Base-by-base conservation (phyloP, 768 basidiomycete genomes). In the Mycena floridula region DNA sequence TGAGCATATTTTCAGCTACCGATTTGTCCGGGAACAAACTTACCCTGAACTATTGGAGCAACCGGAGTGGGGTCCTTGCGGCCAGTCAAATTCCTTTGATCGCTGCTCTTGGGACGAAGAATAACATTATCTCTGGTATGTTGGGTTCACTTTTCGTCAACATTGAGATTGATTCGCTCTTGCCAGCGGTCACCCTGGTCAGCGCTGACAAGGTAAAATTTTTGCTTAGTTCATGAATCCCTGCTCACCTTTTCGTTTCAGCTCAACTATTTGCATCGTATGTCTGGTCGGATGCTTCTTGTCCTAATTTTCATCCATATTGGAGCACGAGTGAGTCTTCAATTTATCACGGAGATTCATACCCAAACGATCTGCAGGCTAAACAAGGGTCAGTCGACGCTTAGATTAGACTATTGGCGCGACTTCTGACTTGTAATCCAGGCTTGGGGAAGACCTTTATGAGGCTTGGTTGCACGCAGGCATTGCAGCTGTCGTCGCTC, bases 91-190 rank as follows among this genome's bases (percentile, higher is more conserved):
- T 70, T 8, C 67, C 72, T 2, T 54, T 76, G 22, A 61, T 77
- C 39, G 64, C 69, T 22, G 73, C 65, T 6, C 61, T 77, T 16
- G 72, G 69, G 5, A 69, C 68, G 28, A 76, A 74, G 62, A 76
- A 77, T 58, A 76, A 76, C 45, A 46, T 72, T 21, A 59, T 77
- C 25, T 56, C 63, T 1, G 55, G 68, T 69, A 50, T 13, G 68
- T 57, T 23, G n/a, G n/a, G 15, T 39, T 37, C 8, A n/a, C 13
- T 27, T 11, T 38, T 24, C 1, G 27, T 15, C 1, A 30, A 25
- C 12, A 26, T 2, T 24, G 2, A 9, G 16, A 40, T 42, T 16
- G 40, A 22, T 22, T 15, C 2, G 11, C 7, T 4, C 12, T 22
- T n/a, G 41, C 13, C 44, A 71, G 69, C 64, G 21, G 43, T 71